A percentile compares a stretch with the other conserved stretches of the same genome.
Evolutionary conservation across 345 rosid genomes (phyloP).

Genomic region (Crucihimalaya himalaica): DNA sequence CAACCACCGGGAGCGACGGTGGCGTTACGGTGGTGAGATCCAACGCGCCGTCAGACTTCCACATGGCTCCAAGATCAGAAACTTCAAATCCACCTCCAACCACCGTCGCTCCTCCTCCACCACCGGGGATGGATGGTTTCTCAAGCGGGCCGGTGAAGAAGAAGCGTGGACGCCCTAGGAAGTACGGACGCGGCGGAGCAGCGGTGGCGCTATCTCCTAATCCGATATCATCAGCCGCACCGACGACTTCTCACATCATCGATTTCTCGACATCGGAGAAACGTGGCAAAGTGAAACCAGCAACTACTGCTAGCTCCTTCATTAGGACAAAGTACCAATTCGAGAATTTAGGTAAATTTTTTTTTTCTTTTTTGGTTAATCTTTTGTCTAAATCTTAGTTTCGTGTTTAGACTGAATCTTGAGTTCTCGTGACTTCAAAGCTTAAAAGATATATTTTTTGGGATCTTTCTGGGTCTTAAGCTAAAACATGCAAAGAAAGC

Average conservation of each 20-base stretch:
- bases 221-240: constrained; percentile 92
- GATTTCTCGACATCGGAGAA: constrained; percentile 77
- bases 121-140: constrained; percentile 23
- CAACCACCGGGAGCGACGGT: constrained; percentile 49
- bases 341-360: constrained; percentile 63
- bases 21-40: constrained; percentile 92
- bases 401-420: constrained; percentile 18
- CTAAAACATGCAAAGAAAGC: constrained; percentile 32
- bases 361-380: neutral
- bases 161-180: constrained; percentile 89
- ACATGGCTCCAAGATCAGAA: constrained; percentile 77
- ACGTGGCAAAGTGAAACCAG: constrained; percentile 62
- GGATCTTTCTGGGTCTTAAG: constrained; percentile 32
- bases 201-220: constrained; percentile 68
- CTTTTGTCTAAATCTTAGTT: neutral
- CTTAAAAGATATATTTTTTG: constrained; percentile 28
- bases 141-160: constrained; percentile 53
- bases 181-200: constrained; percentile 78
- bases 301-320: constrained; percentile 48
- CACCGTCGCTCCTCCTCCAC: constrained; percentile 42
- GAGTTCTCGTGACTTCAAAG: constrained; percentile 8
- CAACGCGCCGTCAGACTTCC: constrained; percentile 82
- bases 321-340: constrained; percentile 61
- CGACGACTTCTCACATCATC: constrained; percentile 59
- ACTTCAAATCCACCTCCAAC: constrained; percentile 46